A percentile compares a stretch with the other conserved stretches of the same genome.
Evolutionary conservation across 2,329 filamentous ascomycete species (phyloP).

Genomic region (Fusarium udum): DNA sequence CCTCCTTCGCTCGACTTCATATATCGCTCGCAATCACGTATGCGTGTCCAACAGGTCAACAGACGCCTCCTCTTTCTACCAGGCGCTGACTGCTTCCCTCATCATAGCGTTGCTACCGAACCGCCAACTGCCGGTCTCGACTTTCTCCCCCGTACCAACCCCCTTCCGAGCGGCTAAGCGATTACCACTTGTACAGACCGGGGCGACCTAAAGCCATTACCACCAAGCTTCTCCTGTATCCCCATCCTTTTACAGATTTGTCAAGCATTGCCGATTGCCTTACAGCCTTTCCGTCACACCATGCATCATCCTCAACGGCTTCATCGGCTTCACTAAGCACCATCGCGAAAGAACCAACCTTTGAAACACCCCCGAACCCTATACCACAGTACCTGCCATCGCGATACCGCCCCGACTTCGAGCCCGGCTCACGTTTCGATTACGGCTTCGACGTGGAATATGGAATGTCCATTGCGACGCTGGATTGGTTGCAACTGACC

Average conservation of each 20-base stretch:
- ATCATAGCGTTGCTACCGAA: fast-evolving
- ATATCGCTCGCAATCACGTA: neutral
- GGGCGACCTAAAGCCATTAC: fast-evolving
- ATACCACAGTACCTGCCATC: fast-evolving
- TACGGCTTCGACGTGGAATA: neutral
- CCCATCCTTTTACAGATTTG: fast-evolving
- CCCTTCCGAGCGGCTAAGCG: neutral
- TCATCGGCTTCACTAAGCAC: fast-evolving
- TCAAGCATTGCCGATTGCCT: neutral
- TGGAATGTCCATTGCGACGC: neutral
- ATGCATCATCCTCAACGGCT: neutral
- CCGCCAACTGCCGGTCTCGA: neutral
- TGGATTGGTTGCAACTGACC: neutral
- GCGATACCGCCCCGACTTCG: neutral
- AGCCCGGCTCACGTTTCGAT: fast-evolving
- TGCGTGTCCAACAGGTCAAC: fast-evolving
- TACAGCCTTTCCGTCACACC: fast-evolving
- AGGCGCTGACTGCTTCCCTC: neutral
- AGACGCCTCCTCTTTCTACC: neutral
- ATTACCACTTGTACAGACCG: neutral
- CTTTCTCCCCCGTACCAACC: neutral
- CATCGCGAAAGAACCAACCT: fast-evolving
- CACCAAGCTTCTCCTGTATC: neutral
- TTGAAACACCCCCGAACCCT: neutral
- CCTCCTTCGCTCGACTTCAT: neutral